phyloP scores from a whole-genome alignment of 2,329 filamentous ascomycete species.

The Diplodia scrobiculata region DNA sequence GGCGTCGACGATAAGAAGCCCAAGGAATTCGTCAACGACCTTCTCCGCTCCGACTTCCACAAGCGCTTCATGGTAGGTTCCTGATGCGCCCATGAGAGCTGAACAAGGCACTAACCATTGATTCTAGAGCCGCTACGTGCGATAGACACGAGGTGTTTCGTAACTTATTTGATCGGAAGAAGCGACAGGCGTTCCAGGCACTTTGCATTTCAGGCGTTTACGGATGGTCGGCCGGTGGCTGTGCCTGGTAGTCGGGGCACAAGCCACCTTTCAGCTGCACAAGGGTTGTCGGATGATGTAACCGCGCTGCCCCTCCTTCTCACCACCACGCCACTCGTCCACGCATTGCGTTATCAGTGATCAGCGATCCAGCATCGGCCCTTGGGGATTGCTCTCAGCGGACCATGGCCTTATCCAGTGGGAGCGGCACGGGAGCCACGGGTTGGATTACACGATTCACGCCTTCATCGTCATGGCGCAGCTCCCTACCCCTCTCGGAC shows the following conservation, averaged over 20 bases:
- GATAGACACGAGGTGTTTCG: constrained; percentile 35
- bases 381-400: neutral
- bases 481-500: neutral
- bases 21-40: constrained; percentile 97
- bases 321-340: neutral
- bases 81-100: neutral
- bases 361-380: neutral
- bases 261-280: constrained; percentile 20
- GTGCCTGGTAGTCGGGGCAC: constrained; percentile 1
- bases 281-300: constrained; percentile 26
- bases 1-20: constrained; percentile 90
- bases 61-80: constrained; percentile 82
- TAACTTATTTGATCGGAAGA: neutral
- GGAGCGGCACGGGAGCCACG: neutral
- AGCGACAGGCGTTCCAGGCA: constrained; percentile 9
- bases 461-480: constrained; percentile 24
- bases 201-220: constrained; percentile 36
- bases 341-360: constrained; percentile 23
- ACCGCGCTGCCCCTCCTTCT: constrained; percentile 1
- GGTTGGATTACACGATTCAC: neutral
- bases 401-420: neutral
- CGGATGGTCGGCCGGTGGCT: constrained; percentile 32
- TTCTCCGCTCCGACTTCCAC: constrained; percentile 94
- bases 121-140: constrained; percentile 43
- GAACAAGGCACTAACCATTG: neutral